These are phyloP conservation scores for Golubevia pallescens DNA, from an alignment of 1,284 basidiomycete genomes.

Conservation along the genomic window DNA sequence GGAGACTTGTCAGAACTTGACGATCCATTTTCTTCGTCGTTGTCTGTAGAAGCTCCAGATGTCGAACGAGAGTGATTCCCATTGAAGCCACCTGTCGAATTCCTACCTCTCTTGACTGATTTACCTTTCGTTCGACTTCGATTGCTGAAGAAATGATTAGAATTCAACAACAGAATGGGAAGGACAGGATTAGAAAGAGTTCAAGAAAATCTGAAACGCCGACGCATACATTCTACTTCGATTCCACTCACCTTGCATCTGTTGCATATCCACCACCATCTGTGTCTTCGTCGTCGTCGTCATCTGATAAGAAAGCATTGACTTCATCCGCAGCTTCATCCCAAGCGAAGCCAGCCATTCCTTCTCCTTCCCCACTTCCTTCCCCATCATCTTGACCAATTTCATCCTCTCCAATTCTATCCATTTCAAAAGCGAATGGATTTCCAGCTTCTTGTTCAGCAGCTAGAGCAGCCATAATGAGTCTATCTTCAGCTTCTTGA, in stretches of 20 bases:
- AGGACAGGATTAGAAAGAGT: background rate
- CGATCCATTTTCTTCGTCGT: constrained; percentile 9
- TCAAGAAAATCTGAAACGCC: too few relatives aligned
- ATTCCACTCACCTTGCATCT: constrained; percentile 6
- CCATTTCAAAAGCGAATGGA: background rate
- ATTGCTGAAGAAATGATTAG: background rate
- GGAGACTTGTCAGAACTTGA: constrained; percentile 13
- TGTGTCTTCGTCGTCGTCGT: constrained; percentile 29
- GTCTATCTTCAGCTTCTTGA: background rate
- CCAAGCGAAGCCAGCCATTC: constrained; percentile 21
- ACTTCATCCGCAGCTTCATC: constrained; percentile 61
- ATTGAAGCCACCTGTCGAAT: background rate
- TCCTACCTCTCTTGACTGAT: constrained; percentile 1
- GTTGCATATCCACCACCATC: constrained; percentile 13
- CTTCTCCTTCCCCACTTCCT: background rate
- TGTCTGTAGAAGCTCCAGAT: background rate
- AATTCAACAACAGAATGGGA: constrained; percentile 5
- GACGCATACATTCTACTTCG: too few relatives aligned
- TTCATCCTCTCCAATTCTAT: constrained; percentile 9
- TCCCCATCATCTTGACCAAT: constrained; percentile 2
- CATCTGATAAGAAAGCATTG: constrained; percentile 39
- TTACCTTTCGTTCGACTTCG: constrained; percentile 4
- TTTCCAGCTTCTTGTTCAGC: background rate
- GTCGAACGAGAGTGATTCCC: background rate
- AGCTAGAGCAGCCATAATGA: constrained; percentile 3